These are phyloP conservation scores for Chrysanthemum seticuspe DNA, from an alignment of 129 eudicot species.

Conservation along the genomic window DNA sequence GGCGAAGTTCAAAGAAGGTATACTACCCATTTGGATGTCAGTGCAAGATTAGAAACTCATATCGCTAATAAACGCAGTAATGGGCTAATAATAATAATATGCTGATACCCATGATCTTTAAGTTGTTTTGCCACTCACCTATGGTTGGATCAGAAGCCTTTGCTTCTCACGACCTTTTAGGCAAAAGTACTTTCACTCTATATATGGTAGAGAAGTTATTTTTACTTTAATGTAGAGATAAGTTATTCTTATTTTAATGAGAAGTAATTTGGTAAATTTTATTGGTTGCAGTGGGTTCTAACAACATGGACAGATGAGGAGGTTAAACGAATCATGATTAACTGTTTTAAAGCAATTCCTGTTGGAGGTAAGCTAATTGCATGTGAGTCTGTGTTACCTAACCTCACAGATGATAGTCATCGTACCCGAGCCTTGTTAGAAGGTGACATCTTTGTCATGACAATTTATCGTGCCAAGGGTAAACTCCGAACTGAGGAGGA, in stretches of 20 bases:
- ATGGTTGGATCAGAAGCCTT: too few relatives aligned
- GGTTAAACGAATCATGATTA: conserved; percentile 33
- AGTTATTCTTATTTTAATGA: not conserved
- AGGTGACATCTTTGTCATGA: conserved; percentile 61
- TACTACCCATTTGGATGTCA: too few relatives aligned
- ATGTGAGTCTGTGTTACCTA: conserved; percentile 56
- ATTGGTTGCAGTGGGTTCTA: conserved; percentile 35
- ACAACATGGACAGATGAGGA: conserved; percentile 58
- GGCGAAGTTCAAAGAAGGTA: too few relatives aligned
- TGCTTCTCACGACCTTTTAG: too few relatives aligned
- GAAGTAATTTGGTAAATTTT: not conserved
- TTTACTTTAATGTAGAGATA: too few relatives aligned
- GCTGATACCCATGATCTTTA: too few relatives aligned
- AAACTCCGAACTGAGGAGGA: conserved; percentile 48
- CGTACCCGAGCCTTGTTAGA: conserved; percentile 49
- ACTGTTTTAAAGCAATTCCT: conserved; percentile 45
- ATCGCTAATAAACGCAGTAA: too few relatives aligned
- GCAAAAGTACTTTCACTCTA: too few relatives aligned
- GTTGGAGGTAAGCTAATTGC: conserved; percentile 48
- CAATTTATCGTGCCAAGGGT: conserved; percentile 53
- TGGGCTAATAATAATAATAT: too few relatives aligned
- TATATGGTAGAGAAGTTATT: too few relatives aligned
- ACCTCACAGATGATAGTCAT: conserved; percentile 37
- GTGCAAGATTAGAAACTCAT: too few relatives aligned
- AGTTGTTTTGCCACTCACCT: too few relatives aligned